Percentiles rank a stretch among this genome's conserved stretches.
phyloP scores from a whole-genome alignment of 75 land plant species.

The Sequoia sempervirens region DNA sequence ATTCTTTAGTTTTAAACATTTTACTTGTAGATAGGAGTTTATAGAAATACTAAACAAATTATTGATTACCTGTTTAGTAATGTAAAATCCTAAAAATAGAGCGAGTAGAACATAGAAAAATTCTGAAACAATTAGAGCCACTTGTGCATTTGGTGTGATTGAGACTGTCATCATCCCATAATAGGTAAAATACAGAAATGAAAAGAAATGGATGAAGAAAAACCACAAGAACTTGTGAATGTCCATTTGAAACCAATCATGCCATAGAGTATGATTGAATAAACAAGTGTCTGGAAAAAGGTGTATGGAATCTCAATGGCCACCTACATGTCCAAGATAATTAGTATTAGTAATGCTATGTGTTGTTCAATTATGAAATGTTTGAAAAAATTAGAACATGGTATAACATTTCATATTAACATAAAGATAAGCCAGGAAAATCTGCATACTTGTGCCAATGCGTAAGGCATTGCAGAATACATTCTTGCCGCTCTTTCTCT shows the following conservation, averaged over 20 bases:
- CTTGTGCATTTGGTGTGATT: conserved; percentile 46
- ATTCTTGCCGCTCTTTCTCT: conserved; percentile 91
- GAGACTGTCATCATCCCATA: conserved; percentile 68
- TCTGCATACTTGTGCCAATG: conserved; percentile 67
- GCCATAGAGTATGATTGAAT: conserved; percentile 23
- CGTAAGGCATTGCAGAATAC: conserved; percentile 91
- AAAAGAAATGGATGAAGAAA: conserved; percentile 33
- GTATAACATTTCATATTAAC: not conserved
- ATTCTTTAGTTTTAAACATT: no score
- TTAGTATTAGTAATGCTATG: not conserved
- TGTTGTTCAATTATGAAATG: not conserved
- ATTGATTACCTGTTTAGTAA: conserved; percentile 39
- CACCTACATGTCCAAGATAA: conserved; percentile 19
- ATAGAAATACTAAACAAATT: not conserved
- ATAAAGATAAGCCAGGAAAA: not conserved
- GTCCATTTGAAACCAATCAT: conserved; percentile 43
- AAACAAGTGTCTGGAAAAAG: conserved; percentile 26
- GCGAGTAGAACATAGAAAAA: conserved; percentile 38
- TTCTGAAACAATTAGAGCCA: conserved; percentile 37
- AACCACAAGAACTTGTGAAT: conserved; percentile 37
- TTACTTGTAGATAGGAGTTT: no score
- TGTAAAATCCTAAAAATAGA: conserved; percentile 56
- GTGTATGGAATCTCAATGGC: conserved; percentile 41
- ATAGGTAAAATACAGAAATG: conserved; percentile 48
- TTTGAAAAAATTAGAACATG: not conserved